phyloP scores from a whole-genome alignment of 176 grass and related monocot genomes.

The Ananas comosus region DNA sequence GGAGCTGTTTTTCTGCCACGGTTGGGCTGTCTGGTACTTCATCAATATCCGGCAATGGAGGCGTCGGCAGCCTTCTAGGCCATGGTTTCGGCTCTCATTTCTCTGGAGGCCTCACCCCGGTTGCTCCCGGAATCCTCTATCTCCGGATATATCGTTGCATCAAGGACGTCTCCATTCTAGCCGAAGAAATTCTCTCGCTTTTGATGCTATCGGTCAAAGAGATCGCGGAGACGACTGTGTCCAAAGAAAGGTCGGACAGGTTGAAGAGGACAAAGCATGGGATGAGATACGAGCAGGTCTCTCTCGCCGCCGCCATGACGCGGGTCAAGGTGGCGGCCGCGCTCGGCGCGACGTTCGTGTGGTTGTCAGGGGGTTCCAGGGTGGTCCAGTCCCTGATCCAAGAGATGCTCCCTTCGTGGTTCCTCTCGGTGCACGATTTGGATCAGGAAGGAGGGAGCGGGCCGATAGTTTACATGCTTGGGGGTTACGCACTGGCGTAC shows the following conservation, averaged over 20 bases:
- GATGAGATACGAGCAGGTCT: slow-evolving; percentile 53
- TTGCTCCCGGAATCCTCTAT: slow-evolving; percentile 90
- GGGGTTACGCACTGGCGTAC: slow-evolving; percentile 62
- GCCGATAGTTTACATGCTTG: slow-evolving; percentile 48
- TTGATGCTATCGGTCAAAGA: slow-evolving; percentile 84
- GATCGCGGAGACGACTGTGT: slow-evolving; percentile 46
- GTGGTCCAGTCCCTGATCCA: slow-evolving; percentile 76
- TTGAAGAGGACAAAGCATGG: slow-evolving; percentile 61
- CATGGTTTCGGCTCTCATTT: slow-evolving; percentile 90
- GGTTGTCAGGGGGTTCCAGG: slow-evolving; percentile 72
- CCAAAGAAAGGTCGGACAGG: slow-evolving; percentile 34
- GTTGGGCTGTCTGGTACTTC: slow-evolving; percentile 50
- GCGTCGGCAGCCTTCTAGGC: slow-evolving; percentile 78
- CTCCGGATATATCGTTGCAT: slow-evolving; percentile 83
- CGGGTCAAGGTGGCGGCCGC: slow-evolving; percentile 68
- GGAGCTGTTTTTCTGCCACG: slow-evolving; percentile 67
- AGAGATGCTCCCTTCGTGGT: slow-evolving; percentile 94
- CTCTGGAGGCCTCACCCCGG: slow-evolving; percentile 75
- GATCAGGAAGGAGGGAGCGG: slow-evolving; percentile 42
- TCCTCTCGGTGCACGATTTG: slow-evolving; percentile 52
- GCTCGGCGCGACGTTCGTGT: slow-evolving; percentile 67
- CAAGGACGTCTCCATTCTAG: slow-evolving; percentile 77
- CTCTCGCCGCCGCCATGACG: slow-evolving; percentile 57
- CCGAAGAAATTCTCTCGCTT: slow-evolving; percentile 62
- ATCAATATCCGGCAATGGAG: slow-evolving; percentile 44